Evolutionary conservation across 2,329 filamentous ascomycete genomes (phyloP), one percentile per base, ranked within the genome.

Genomic region (Ophiostoma sp.): DNA sequence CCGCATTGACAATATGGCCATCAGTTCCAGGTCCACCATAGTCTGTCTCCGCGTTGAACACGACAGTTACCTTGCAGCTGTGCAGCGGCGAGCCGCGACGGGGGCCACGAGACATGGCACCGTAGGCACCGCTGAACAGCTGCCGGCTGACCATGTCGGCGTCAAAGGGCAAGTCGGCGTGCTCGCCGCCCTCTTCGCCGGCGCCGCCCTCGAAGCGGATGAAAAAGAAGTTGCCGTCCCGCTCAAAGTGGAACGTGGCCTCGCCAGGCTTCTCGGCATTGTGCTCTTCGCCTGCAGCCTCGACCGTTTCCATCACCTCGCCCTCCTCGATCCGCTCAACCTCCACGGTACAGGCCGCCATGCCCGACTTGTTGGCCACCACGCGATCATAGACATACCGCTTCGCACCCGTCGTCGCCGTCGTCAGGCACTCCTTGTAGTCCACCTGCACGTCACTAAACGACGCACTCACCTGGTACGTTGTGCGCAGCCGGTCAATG

Each of bases 361-460:
- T 94, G 9, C 93, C 92, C 59, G 88, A 84, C 79, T 94, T 95
- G 61, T 94, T 93, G 7, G 92, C 93, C 25, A 98, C 89, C 4
- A 92, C 89, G 59, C 91, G 91, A 78, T 98, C 94, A 78, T 94
- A 94, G 4, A 90, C 83, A 70, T 88, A 87, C 31, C 87, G 88
- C 50, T 90, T 86, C 0, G 88, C 83, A 0, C 80, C 80, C 0
- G 90, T 91, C 0, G 86, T 91, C 0, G 86, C 78, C 2, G 84
- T 84, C 0, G 90, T 88, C 11, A 96, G 84, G 66, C 91, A 92
- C 83, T 99, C 96, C 72, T 97, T 92, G 82, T 98, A 99, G 77
- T 97, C 94, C 74, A 99, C 97, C 78, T 97, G 93, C 75, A 99
- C 97, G 71, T 90, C 91, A 15, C 95, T 95, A 85, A 97, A 97